A percentile compares a stretch with the other conserved stretches of the same genome.
phyloP scores from a whole-genome alignment of 805 yeast species.

The Brettanomyces naardenensis region DNA sequence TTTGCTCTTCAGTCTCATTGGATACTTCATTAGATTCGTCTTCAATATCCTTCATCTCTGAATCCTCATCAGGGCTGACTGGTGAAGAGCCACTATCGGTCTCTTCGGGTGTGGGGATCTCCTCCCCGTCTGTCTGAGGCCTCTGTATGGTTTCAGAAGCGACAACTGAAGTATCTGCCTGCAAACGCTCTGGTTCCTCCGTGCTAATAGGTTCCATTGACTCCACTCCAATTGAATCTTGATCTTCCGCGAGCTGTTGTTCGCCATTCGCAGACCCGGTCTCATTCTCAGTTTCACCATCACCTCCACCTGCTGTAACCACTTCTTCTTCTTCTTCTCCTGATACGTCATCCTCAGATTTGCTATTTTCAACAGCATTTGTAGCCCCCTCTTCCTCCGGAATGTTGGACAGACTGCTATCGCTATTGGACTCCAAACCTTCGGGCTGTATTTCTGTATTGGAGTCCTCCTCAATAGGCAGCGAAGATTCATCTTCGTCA shows the following conservation, averaged over 20 bases:
- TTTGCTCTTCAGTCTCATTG: too few species aligned
- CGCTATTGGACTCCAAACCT: too few species aligned
- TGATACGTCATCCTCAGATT: background rate
- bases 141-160: background rate
- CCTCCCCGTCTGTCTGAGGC: background rate
- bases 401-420: too few species aligned
- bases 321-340: background rate
- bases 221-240: background rate
- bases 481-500: background rate
- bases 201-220: background rate
- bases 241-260: background rate
- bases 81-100: background rate
- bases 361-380: background rate
- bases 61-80: background rate
- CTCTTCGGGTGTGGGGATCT: background rate
- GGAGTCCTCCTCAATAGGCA: too few species aligned
- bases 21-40: background rate
- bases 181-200: background rate
- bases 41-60: too few species aligned
- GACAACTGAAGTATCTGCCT: background rate
- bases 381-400: too few species aligned
- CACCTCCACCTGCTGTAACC: too few species aligned
- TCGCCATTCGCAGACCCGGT: too few species aligned
- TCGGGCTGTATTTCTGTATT: too few species aligned
- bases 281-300: too few species aligned